phyloP scores from a whole-genome alignment of 495 filamentous ascomycete species.

The Penicillium paxilli region DNA sequence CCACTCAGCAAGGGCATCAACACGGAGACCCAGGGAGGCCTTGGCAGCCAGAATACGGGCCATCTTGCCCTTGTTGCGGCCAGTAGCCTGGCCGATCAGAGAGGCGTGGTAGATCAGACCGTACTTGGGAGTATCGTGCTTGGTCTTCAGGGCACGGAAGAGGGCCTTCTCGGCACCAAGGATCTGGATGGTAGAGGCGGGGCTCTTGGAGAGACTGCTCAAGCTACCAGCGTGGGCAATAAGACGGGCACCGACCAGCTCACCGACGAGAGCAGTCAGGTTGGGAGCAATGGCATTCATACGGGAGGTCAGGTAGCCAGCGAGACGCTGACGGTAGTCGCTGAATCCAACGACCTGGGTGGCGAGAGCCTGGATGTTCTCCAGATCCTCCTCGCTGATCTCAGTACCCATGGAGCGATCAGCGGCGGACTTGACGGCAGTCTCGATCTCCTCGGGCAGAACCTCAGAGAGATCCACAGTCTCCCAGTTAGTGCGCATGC shows the following conservation, averaged over 20 bases:
- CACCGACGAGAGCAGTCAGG: slow-evolving; percentile 88
- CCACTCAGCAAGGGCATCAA: slow-evolving; percentile 87
- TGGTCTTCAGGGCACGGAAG: slow-evolving; percentile 97
- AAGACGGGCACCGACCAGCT: slow-evolving; percentile 90
- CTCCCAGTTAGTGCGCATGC: slow-evolving; percentile 76
- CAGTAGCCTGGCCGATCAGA: slow-evolving; percentile 91
- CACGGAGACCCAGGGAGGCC: slow-evolving; percentile 86
- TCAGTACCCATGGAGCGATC: slow-evolving; percentile 99
- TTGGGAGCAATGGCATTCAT: slow-evolving; percentile 98
- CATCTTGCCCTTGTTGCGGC: slow-evolving; percentile 99
- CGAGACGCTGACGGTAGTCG: slow-evolving; percentile 84
- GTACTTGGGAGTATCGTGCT: slow-evolving; percentile 99
- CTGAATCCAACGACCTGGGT: slow-evolving; percentile 90
- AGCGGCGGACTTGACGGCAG: slow-evolving; percentile 86
- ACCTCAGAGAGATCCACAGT: slow-evolving; percentile 83
- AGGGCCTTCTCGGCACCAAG: slow-evolving; percentile 98
- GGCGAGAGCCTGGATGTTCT: slow-evolving; percentile 86
- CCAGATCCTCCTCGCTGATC: slow-evolving; percentile 83
- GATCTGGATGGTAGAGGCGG: slow-evolving; percentile 95
- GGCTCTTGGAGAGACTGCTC: slow-evolving; percentile 94
- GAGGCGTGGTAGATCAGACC: slow-evolving; percentile 98
- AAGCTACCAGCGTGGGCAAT: slow-evolving; percentile 96
- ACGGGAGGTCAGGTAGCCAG: slow-evolving; percentile 83
- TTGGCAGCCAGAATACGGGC: slow-evolving; percentile 94
- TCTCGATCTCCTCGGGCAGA: slow-evolving; percentile 94